These are phyloP conservation scores for Suhomyces maxii DNA, from an alignment of 1,139 yeast genomes.

Conservation along the genomic window DNA sequence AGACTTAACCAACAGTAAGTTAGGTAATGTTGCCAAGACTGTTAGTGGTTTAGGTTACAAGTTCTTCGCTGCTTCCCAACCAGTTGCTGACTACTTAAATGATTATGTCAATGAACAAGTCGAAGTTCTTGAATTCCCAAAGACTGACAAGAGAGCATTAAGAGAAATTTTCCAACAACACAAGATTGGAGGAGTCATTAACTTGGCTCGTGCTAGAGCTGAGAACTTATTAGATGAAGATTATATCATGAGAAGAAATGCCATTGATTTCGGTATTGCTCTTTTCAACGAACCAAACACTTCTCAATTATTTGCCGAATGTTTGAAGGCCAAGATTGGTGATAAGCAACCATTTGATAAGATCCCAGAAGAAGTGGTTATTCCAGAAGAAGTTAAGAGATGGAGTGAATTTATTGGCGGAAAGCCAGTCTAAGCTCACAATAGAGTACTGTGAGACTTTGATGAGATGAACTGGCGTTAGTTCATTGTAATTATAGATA, in stretches of 20 bases:
- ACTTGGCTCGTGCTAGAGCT: slow-evolving; percentile 88
- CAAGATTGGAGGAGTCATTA: slow-evolving; percentile 84
- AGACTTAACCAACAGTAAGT: slow-evolving; percentile 68
- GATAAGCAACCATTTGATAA: slow-evolving; percentile 47
- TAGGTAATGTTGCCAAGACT: slow-evolving; percentile 71
- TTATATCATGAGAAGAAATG: slow-evolving; percentile 97
- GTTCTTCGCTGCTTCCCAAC: slow-evolving; percentile 72
- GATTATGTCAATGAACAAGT: slow-evolving; percentile 49
- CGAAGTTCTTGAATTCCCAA: slow-evolving; percentile 83
- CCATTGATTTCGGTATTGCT: slow-evolving; percentile 96
- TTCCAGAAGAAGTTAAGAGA: slow-evolving; percentile 85
- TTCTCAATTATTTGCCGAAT: slow-evolving; percentile 79
- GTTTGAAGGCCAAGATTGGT: slow-evolving; percentile 73
- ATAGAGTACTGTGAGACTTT: not conserved
- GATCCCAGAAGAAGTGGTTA: slow-evolving; percentile 47
- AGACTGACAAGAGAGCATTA: slow-evolving; percentile 86
- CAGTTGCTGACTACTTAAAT: slow-evolving; percentile 67
- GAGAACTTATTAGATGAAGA: slow-evolving; percentile 82
- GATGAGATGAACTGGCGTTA: too few relatives aligned
- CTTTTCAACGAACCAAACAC: slow-evolving; percentile 96
- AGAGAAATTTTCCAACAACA: slow-evolving; percentile 89
- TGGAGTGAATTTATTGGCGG: slow-evolving; percentile 98
- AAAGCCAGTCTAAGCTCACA: slow-evolving; percentile 61
- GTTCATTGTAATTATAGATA: not conserved
- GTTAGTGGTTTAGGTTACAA: slow-evolving; percentile 78